Evolutionary conservation across 2,329 filamentous ascomycete genomes (phyloP).

Genomic region (Neoascochyta sp.): DNA sequence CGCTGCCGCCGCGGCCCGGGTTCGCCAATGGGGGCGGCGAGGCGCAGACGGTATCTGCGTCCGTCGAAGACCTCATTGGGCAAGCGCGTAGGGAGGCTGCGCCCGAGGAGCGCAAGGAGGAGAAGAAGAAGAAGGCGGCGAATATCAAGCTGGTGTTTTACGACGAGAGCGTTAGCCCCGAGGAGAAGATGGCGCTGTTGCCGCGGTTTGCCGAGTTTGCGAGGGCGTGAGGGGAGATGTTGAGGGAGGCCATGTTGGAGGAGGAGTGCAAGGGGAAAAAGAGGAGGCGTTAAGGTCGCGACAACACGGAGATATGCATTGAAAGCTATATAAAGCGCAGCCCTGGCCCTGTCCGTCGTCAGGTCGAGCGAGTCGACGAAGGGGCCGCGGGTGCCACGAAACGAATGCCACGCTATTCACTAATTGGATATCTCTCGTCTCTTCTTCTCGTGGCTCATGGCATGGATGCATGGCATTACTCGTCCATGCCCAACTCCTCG

Average conservation of each 20-base stretch:
- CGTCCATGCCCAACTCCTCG: constrained; percentile 30
- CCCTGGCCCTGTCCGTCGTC: too few relatives aligned
- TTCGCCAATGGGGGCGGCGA: constrained; percentile 20
- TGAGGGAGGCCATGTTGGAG: too few relatives aligned
- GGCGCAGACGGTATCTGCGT: constrained; percentile 26
- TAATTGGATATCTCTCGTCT: too few relatives aligned
- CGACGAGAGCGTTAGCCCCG: constrained; percentile 74
- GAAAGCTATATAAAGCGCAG: too few relatives aligned
- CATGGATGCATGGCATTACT: too few relatives aligned
- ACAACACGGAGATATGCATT: too few relatives aligned
- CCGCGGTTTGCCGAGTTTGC: constrained; percentile 61
- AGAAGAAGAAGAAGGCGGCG: constrained; percentile 63
- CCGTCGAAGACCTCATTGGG: constrained; percentile 50
- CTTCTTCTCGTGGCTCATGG: too few relatives aligned
- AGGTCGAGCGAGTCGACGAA: too few relatives aligned
- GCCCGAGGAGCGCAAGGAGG: constrained; percentile 31
- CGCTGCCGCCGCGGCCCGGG: constrained; percentile 40
- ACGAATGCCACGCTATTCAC: too few relatives aligned
- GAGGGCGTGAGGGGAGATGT: constrained; percentile 13
- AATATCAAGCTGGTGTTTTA: constrained; percentile 70
- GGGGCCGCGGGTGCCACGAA: too few relatives aligned
- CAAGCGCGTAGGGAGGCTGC: constrained; percentile 46
- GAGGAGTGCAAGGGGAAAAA: too few relatives aligned
- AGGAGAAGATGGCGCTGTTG: constrained; percentile 82
- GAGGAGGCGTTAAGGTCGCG: too few relatives aligned